phyloP scores from a whole-genome alignment of 352 stramenopile species.

The Globisporangium iwayamae region DNA sequence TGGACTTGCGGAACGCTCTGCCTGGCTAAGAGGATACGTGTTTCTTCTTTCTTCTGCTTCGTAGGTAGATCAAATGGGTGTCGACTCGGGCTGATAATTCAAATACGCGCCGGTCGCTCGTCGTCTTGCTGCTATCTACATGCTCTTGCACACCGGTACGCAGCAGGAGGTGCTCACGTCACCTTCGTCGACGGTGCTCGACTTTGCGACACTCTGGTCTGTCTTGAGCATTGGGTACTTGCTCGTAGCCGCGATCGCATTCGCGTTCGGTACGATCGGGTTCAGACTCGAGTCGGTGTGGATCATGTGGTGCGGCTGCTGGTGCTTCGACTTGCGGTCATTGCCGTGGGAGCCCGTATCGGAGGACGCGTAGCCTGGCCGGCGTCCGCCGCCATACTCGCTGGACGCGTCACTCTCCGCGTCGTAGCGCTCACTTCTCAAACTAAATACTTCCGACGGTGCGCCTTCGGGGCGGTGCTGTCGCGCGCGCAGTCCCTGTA shows the following conservation, averaged over 20 bases:
- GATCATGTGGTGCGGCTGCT: slow-evolving; percentile 28
- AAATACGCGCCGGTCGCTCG: background rate
- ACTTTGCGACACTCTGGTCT: slow-evolving; percentile 50
- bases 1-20: background rate
- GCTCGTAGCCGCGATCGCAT: slow-evolving; percentile 42
- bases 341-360: slow-evolving; percentile 59
- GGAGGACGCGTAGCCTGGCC: slow-evolving; percentile 48
- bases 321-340: slow-evolving; percentile 23
- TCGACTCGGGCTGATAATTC: background rate
- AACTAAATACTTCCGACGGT: slow-evolving; percentile 78
- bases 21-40: background rate
- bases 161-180: slow-evolving; percentile 50
- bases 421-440: slow-evolving; percentile 79
- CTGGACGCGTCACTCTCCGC: slow-evolving; percentile 81
- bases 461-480: slow-evolving; percentile 70
- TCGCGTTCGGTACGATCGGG: slow-evolving; percentile 67
- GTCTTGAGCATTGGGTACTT: slow-evolving; percentile 82
- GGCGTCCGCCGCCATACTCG: slow-evolving; percentile 56
- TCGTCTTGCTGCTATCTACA: slow-evolving; percentile 31
- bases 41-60: background rate
- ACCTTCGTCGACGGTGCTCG: slow-evolving; percentile 30
- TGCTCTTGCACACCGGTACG: slow-evolving; percentile 47
- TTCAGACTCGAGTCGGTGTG: slow-evolving; percentile 63
- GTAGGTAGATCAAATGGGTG: background rate
- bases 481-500: slow-evolving; percentile 58